Conservation (phyloP, 352 stramenopile genomes). For the Globisporangium perplexum region DNA sequence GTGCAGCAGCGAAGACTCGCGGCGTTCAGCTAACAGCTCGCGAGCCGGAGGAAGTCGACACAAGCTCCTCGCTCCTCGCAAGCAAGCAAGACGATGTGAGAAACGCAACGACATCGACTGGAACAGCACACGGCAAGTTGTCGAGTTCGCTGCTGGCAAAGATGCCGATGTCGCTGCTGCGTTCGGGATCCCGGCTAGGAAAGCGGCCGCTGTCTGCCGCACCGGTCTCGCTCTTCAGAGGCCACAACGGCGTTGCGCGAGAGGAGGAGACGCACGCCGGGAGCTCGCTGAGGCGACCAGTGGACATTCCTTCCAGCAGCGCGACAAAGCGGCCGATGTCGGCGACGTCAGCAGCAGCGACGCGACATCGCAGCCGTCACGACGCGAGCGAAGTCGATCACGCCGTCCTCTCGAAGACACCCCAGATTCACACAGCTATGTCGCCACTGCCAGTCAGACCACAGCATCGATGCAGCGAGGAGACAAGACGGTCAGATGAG, state of each 20-base stretch:
- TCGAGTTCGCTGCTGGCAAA: slow-evolving; percentile 1
- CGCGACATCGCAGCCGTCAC: too few relatives aligned
- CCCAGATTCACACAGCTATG: background rate
- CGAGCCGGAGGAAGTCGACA: background rate
- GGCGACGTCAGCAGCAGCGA: background rate
- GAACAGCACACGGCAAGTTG: background rate
- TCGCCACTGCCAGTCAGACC: background rate
- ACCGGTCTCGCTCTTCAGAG: slow-evolving; percentile 11
- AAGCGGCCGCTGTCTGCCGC: slow-evolving; percentile 9
- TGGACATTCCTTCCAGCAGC: background rate
- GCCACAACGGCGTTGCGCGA: background rate
- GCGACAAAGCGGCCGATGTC: slow-evolving; percentile 3
- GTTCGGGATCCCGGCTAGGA: slow-evolving; percentile 1
- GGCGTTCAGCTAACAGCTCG: background rate
- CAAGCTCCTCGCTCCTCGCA: background rate
- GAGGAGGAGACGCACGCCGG: background rate
- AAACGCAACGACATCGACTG: background rate
- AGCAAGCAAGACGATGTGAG: slow-evolving; percentile 13
- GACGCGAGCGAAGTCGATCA: background rate
- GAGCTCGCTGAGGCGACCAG: background rate
- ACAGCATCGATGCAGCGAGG: background rate
- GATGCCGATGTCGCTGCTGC: slow-evolving; percentile 7
- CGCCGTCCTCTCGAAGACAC: background rate
- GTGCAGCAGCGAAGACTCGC: background rate
- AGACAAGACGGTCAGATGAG: too few relatives aligned